Percentiles rank a stretch among this genome's conserved stretches.
These are phyloP conservation scores for Tirmania nivea DNA, from an alignment of 495 filamentous ascomycete genomes.

Conservation along the genomic window DNA sequence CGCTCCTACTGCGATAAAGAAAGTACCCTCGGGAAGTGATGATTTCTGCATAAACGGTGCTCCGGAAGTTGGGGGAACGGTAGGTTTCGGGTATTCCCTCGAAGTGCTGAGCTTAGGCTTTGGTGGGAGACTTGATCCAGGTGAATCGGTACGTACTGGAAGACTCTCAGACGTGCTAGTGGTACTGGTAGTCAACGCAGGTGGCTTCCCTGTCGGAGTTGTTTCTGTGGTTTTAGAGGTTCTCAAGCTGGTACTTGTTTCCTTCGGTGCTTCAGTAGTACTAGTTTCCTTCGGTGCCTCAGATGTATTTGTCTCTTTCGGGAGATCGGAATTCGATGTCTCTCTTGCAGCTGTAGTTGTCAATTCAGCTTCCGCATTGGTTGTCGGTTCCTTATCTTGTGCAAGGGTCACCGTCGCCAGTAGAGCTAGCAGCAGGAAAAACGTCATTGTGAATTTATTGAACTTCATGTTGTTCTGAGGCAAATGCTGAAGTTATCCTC, in stretches of 20 bases:
- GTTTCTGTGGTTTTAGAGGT: constrained; percentile 7
- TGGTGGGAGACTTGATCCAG: constrained; percentile 10
- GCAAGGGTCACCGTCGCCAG: constrained; percentile 19
- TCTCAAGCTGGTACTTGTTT: constrained; percentile 4
- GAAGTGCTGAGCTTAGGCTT: background rate
- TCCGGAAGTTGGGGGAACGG: constrained; percentile 55
- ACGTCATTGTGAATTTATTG: background rate
- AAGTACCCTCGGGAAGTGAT: constrained; percentile 75
- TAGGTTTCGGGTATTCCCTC: constrained; percentile 10
- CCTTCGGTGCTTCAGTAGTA: constrained; percentile 7
- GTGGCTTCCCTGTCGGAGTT: constrained; percentile 10
- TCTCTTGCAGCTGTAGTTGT: too few species aligned
- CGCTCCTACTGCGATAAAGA: constrained; percentile 84
- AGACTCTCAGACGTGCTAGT: constrained; percentile 11
- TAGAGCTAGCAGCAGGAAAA: constrained; percentile 13
- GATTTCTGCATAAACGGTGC: constrained; percentile 93
- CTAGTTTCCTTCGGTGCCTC: constrained; percentile 16
- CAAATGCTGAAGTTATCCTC: too few species aligned
- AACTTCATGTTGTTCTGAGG: background rate
- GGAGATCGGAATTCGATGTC: too few species aligned
- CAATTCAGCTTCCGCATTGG: constrained; percentile 3
- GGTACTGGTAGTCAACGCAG: constrained; percentile 15
- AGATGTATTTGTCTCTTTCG: background rate
- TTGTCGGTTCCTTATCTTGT: constrained; percentile 14
- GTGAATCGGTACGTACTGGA: constrained; percentile 12